A percentile compares a stretch with the other conserved stretches of the same genome.
Conservation (phyloP, 176 grass and related monocot genomes). For the Echinochloa phyllopogon region DNA sequence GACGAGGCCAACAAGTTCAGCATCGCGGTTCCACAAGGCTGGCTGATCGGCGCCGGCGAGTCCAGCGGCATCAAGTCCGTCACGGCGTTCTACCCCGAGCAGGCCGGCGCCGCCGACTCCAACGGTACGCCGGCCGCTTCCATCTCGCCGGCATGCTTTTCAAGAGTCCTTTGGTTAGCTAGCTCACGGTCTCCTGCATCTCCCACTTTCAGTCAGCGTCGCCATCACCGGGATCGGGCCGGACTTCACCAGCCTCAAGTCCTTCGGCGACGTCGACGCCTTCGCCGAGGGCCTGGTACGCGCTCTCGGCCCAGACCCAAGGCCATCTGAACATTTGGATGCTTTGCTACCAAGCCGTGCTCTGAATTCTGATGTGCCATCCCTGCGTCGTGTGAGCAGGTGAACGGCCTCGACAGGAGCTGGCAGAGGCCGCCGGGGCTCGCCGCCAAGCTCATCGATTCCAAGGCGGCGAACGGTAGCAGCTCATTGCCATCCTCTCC, state of each 20-base stretch:
- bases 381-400: slow-evolving; percentile 28
- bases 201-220: slow-evolving; percentile 67
- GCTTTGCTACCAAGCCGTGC: not conserved
- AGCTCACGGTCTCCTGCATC: slow-evolving; percentile 17
- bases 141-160: no score
- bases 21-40: slow-evolving; percentile 81
- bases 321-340: not conserved
- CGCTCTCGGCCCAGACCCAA: not conserved
- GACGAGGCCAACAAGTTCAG: slow-evolving; percentile 77
- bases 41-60: slow-evolving; percentile 68
- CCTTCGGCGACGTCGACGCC: slow-evolving; percentile 83
- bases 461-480: slow-evolving; percentile 67
- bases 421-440: slow-evolving; percentile 79
- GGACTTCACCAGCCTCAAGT: slow-evolving; percentile 96
- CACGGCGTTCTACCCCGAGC: slow-evolving; percentile 85
- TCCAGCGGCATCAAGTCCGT: slow-evolving; percentile 69
- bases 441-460: slow-evolving; percentile 77
- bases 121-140: slow-evolving; percentile 49
- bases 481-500: no score
- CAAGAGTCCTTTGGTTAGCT: not conserved
- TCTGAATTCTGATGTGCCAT: not conserved
- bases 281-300: slow-evolving; percentile 87
- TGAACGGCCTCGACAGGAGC: slow-evolving; percentile 88
- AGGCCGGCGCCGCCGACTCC: slow-evolving; percentile 48
- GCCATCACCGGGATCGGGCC: slow-evolving; percentile 87